phyloP scores from a whole-genome alignment of 2,329 filamentous ascomycete genomes.

The Colletotrichum coccodes region DNA sequence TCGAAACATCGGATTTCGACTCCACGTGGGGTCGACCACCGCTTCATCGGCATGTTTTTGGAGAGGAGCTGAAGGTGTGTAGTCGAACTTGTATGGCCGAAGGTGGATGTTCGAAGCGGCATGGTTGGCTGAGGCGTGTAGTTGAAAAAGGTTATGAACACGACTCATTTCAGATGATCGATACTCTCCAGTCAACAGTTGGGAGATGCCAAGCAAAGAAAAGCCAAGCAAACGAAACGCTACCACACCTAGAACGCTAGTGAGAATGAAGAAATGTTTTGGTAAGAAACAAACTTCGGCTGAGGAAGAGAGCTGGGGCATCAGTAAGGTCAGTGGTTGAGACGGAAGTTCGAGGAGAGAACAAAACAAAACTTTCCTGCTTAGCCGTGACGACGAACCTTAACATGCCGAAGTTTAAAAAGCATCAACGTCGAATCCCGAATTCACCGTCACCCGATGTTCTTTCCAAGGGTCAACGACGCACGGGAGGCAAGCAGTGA shows the following conservation, averaged over 20 bases:
- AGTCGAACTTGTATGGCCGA: not conserved
- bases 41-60: not conserved
- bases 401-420: constrained; percentile 6
- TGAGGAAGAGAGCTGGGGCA: not conserved
- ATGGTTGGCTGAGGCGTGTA: not conserved
- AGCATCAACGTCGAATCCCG: not conserved
- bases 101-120: not conserved
- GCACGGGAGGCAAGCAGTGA: not conserved
- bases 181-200: not conserved
- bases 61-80: not conserved
- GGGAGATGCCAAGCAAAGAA: not conserved
- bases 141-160: not conserved
- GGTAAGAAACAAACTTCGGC: not conserved
- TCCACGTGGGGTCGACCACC: not conserved
- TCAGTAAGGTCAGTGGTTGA: not conserved
- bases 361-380: constrained; percentile 19
- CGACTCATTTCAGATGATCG: constrained; percentile 6
- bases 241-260: not conserved
- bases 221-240: not conserved
- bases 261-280: not conserved
- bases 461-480: not conserved
- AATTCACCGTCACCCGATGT: constrained; percentile 2
- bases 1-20: constrained; percentile 6
- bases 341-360: not conserved
- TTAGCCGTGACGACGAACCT: constrained; percentile 5